Conservation (phyloP, 495 filamentous ascomycete genomes). For the Elaphomyces granulatus region DNA sequence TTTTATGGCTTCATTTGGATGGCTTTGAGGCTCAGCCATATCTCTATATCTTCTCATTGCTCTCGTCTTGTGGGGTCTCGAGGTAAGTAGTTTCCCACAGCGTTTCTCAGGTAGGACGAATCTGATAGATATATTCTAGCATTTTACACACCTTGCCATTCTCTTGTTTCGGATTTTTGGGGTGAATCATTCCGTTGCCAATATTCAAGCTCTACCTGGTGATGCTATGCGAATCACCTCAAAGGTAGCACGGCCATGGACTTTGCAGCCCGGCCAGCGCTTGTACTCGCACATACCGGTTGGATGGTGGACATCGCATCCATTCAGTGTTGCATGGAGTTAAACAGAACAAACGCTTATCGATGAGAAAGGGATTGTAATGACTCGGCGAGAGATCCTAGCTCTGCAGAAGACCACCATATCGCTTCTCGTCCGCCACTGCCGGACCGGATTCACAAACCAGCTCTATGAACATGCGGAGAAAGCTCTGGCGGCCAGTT, state of each 20-base stretch:
- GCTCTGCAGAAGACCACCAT: conserved; percentile 40
- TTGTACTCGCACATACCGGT: conserved; percentile 73
- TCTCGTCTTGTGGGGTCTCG: conserved; percentile 61
- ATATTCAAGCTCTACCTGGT: conserved; percentile 63
- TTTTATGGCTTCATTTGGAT: conserved; percentile 59
- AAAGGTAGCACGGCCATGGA: conserved; percentile 59
- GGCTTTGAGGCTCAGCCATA: conserved; percentile 50
- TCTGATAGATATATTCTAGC: too few relatives aligned
- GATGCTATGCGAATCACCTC: conserved; percentile 75
- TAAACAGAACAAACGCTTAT: conserved; percentile 26
- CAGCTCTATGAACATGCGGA: conserved; percentile 53
- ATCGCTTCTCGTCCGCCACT: conserved; percentile 70
- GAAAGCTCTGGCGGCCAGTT: conserved; percentile 28
- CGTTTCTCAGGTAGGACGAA: too few relatives aligned
- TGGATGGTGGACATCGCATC: conserved; percentile 74
- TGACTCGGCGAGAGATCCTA: conserved; percentile 22
- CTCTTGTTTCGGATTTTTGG: conserved; percentile 59
- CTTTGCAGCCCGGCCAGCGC: conserved; percentile 73
- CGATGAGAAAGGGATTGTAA: conserved; percentile 31
- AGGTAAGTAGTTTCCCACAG: too few relatives aligned
- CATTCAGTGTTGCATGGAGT: conserved; percentile 87
- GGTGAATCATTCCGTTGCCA: conserved; percentile 49
- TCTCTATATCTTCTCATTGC: conserved; percentile 51
- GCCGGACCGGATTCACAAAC: conserved; percentile 77
- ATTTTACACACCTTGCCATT: conserved; percentile 49